A percentile compares a stretch with the other conserved stretches of the same genome.
These are phyloP conservation scores for Fusarium pseudonygamai DNA, from an alignment of 2,329 filamentous ascomycete genomes.

Conservation along the genomic window DNA sequence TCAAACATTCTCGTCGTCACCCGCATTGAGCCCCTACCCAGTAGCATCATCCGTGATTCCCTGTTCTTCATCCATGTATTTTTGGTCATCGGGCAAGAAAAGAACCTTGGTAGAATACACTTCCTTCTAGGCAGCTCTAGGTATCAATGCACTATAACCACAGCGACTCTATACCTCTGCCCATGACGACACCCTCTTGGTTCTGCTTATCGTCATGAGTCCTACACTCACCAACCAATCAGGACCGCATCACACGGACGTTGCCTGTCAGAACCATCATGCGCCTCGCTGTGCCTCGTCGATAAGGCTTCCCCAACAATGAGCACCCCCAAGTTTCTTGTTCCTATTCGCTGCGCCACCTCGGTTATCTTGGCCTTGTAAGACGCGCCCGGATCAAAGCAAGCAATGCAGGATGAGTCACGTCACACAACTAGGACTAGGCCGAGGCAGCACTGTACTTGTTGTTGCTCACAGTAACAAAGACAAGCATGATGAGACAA, in stretches of 20 bases:
- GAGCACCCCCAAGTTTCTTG: not conserved
- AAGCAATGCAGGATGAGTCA: conserved; percentile 25
- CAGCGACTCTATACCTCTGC: not conserved
- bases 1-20: conserved; percentile 13
- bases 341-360: conserved; percentile 27
- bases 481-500: not conserved
- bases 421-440: conserved; percentile 15
- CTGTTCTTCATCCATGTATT: not conserved
- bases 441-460: not conserved
- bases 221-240: conserved; percentile 15
- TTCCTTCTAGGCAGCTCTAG: conserved; percentile 18
- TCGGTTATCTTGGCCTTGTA: conserved; percentile 12
- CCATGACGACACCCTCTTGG: conserved; percentile 37
- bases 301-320: conserved; percentile 26
- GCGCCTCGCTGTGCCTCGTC: conserved; percentile 32
- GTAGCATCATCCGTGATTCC: not conserved
- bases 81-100: conserved; percentile 21
- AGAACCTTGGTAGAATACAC: conserved; percentile 28
- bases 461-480: not conserved
- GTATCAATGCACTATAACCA: conserved; percentile 1
- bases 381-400: conserved; percentile 27
- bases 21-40: not conserved
- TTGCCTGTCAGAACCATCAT: conserved; percentile 29
- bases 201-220: conserved; percentile 30
- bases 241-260: conserved; percentile 20